Percentiles rank a stretch among this genome's conserved stretches.
phyloP scores from a whole-genome alignment of 2,329 filamentous ascomycete genomes.

The Arthroderma uncinatum region DNA sequence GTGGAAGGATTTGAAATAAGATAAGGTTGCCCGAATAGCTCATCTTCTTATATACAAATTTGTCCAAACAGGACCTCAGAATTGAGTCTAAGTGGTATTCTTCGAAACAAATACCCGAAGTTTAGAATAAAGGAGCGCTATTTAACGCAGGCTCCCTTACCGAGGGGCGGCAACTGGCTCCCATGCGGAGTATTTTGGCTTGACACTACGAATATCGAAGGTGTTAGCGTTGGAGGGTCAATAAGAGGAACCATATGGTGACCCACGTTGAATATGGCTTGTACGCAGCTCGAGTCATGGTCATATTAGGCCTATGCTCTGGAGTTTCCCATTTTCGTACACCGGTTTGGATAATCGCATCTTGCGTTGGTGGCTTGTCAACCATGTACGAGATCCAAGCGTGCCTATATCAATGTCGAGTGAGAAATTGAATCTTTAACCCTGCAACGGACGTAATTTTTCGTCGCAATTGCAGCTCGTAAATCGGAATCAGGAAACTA shows the following conservation, averaged over 20 bases:
- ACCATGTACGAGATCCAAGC: constrained; percentile 93
- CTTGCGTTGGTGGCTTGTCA: constrained; percentile 70
- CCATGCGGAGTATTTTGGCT: constrained; percentile 27
- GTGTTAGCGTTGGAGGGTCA: neutral
- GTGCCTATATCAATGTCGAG: constrained; percentile 47
- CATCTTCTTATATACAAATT: neutral
- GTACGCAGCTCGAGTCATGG: constrained; percentile 65
- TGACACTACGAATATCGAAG: constrained; percentile 20
- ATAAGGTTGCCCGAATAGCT: neutral
- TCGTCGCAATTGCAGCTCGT: too few species aligned
- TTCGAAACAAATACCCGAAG: neutral
- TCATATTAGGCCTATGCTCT: constrained; percentile 63
- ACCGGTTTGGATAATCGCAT: constrained; percentile 57
- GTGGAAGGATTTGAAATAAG: neutral
- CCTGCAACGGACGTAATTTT: neutral
- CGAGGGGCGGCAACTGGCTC: constrained; percentile 24
- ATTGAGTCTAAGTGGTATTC: neutral
- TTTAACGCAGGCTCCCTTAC: constrained; percentile 10
- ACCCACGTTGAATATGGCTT: constrained; percentile 90
- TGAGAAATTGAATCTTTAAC: neutral
- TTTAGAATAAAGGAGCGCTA: neutral
- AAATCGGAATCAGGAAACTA: constrained; percentile 16
- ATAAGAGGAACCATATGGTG: neutral
- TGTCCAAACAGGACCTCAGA: neutral
- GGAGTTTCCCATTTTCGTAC: constrained; percentile 64